Base-by-base conservation (phyloP, 1,284 basidiomycete genomes). In the Coniferiporia weirii region DNA sequence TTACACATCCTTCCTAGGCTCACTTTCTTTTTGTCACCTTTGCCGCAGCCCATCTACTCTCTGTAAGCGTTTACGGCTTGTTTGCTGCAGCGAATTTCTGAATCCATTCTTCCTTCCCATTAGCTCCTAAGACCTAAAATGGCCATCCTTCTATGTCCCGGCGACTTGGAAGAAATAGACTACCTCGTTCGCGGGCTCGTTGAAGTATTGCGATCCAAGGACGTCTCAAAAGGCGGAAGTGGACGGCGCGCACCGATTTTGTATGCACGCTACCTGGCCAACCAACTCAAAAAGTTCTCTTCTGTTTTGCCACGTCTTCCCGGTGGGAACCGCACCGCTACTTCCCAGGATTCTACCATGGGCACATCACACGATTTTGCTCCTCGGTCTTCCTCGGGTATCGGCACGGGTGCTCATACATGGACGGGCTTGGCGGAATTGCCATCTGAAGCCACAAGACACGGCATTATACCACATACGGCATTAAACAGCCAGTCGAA, bases 11-110 rank as follows among this genome's bases (percentile, higher is more conserved):
- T 12, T 17, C 17, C 8, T 13, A 62, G 61, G 54, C 57, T 4
- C 57, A 59, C 47, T 59, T 62, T 43, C 57, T 62, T 17, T 59
- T 62, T 48, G 57, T 53, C 15, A 59, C 61, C 17, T 62, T 59
- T 48, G 61, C 61, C 19, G 61, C 61, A 13, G 57, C 57, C 12
- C 52, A 54, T 56, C 34, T 62, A 8, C 49, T 62, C 12, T 55
- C 46, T 32, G 61, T 62, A 49, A 51, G 56, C 34, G 46, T 15
- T 27, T 13, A 15, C 4, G 8, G 12, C 27, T 46, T n/a, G 19
- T 49, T 45, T 32, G 19, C 34, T n/a, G 53, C 6, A 5, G 17
- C 48, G n/a, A 46, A 27, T 54, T 22, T 17, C 15, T 59, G 9
- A 35, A 5, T 27, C 27, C 27, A 3, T 27, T 3, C 27, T 27